These are phyloP conservation scores for Bipolaris zeicola DNA, from an alignment of 2,329 filamentous ascomycete genomes.

Conservation along the genomic window DNA sequence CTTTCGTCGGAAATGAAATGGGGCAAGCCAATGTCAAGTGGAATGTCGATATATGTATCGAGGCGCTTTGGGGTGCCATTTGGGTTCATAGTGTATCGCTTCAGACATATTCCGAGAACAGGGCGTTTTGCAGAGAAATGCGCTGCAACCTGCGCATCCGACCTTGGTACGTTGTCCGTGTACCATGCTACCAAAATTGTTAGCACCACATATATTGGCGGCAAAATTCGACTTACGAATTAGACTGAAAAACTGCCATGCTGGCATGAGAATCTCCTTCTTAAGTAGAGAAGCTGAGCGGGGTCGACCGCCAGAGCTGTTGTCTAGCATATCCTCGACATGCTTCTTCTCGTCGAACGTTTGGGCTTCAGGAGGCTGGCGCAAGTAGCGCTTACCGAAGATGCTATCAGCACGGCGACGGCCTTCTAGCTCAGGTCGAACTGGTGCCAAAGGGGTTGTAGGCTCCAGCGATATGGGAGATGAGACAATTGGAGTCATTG, in stretches of 20 bases:
- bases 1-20: constrained; percentile 87
- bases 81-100: constrained; percentile 79
- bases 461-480: constrained; percentile 38
- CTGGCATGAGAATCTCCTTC: constrained; percentile 92
- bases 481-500: constrained; percentile 44
- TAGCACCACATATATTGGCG: constrained; percentile 8
- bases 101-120: constrained; percentile 89
- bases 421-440: constrained; percentile 36
- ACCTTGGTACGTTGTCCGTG: constrained; percentile 67
- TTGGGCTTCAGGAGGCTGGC: constrained; percentile 55
- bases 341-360: constrained; percentile 57
- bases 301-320: constrained; percentile 41
- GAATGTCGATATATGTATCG: constrained; percentile 88
- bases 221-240: constrained; percentile 67
- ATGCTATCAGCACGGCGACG: constrained; percentile 56
- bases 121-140: constrained; percentile 84
- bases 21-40: constrained; percentile 79
- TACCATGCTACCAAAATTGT: constrained; percentile 73
- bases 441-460: constrained; percentile 33
- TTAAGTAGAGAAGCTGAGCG: constrained; percentile 52
- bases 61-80: constrained; percentile 72
- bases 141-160: constrained; percentile 81
- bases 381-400: constrained; percentile 53
- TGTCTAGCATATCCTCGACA: constrained; percentile 47
- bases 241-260: constrained; percentile 95